Conservation (phyloP, 2,329 filamentous ascomycete genomes). For the Berkeleyomyces rouxiae region DNA sequence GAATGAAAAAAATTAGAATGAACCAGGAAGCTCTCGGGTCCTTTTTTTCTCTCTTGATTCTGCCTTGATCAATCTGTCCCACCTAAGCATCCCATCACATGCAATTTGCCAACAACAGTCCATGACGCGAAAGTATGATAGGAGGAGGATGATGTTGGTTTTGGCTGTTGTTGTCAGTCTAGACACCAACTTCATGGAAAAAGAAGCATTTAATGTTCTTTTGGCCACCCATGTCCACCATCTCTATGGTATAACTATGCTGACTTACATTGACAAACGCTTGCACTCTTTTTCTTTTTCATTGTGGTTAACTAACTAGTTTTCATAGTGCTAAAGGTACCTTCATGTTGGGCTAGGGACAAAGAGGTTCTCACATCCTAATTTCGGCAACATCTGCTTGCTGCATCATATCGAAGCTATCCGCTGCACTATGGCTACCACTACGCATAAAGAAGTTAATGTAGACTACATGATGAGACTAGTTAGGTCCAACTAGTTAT, state of each 20-base stretch:
- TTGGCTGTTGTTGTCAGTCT: background rate
- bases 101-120: background rate
- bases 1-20: constrained; percentile 14
- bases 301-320: too few species aligned
- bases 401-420: background rate
- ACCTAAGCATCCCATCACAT: background rate
- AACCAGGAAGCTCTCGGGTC: constrained; percentile 8
- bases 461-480: background rate
- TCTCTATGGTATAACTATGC: background rate
- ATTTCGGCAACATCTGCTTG: background rate
- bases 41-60: constrained; percentile 2
- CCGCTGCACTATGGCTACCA: background rate
- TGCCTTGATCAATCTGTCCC: background rate
- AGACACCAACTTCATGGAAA: background rate
- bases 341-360: background rate
- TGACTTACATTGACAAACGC: background rate
- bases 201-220: background rate
- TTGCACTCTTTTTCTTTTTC: background rate
- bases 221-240: background rate
- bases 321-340: background rate
- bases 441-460: background rate
- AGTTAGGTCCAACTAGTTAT: background rate
- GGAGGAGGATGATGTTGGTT: background rate
- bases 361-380: background rate
- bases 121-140: background rate